Percentiles rank a stretch among this genome's conserved stretches.
Evolutionary conservation across 1,139 yeast genomes (phyloP).

Genomic region (Suhomyces panamericanus): DNA sequence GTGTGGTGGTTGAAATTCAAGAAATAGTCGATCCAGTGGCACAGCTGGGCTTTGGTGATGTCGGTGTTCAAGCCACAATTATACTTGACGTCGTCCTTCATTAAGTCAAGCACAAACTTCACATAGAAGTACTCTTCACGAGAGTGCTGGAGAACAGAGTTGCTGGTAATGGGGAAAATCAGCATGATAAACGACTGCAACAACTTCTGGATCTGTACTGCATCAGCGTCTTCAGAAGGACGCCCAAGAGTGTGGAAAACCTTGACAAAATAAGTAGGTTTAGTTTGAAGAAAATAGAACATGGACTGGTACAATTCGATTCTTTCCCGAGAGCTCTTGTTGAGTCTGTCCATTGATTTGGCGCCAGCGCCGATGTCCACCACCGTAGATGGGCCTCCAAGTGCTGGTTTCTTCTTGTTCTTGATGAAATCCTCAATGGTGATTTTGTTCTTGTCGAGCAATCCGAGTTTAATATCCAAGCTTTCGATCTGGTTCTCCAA

Average conservation of each 20-base stretch:
- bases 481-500: conserved; percentile 76
- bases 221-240: conserved; percentile 11
- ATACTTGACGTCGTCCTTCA: conserved; percentile 45
- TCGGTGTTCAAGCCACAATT: conserved; percentile 33
- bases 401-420: conserved; percentile 47
- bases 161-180: conserved; percentile 45
- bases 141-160: conserved; percentile 33
- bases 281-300: conserved; percentile 82
- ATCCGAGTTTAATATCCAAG: conserved; percentile 76
- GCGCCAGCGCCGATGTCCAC: conserved; percentile 15
- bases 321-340: conserved; percentile 40
- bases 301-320: conserved; percentile 72
- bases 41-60: conserved; percentile 32
- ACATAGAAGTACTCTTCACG: conserved; percentile 78
- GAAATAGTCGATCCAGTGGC: conserved; percentile 54
- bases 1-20: conserved; percentile 57
- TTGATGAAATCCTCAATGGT: conserved; percentile 71
- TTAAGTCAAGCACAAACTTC: conserved; percentile 55
- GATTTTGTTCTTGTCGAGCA: conserved; percentile 76
- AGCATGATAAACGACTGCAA: conserved; percentile 51
- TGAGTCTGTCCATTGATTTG: conserved; percentile 34
- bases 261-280: conserved; percentile 69
- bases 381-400: conserved; percentile 21
- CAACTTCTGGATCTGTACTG: conserved; percentile 24
- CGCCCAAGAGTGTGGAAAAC: conserved; percentile 30